Evolutionary conservation across 2,329 filamentous ascomycete genomes (phyloP), one percentile per base, ranked within the genome.

Genomic region (Penicillium nordicum): DNA sequence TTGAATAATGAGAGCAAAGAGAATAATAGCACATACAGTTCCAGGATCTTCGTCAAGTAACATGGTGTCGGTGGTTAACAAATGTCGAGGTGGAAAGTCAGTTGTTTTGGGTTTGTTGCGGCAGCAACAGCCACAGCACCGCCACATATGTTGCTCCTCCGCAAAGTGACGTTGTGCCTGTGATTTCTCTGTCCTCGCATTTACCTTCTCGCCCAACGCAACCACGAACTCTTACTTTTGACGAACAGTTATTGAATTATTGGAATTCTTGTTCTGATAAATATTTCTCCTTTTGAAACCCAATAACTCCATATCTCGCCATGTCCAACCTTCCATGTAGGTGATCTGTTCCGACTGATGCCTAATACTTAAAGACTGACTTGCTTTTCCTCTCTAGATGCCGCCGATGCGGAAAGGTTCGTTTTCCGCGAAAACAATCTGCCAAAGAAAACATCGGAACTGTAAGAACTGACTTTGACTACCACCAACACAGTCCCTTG

Each of bases 381-480:
- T 46, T 37, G 48, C 61, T 57, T 63, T 64, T 45, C 53, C 49
- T 43, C 49, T 50, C 27, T 78, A 97, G 94, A 97, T 82, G 94
- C 94, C 70, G 92, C 95, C 66, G 94, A 99, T 79, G 94, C 94
- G 69, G 94, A 99, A 81, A 96, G 89, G 90, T 93, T 70, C 64
- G 79, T 74, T 58, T 25, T 29, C 46, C 29, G 16, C n/a, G 32
- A 40, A 21, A 9, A 30, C 16, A 25, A 29, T 32, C n/a, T 34
- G 27, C 14, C 6, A n/a, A 46, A 11, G 18, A 12, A 46, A 23
- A 36, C 5, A 1, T 25, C 9, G 14, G 36, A 42, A 41, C 18
- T 12, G 25, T 18, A 30, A 37, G 36, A 59, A 53, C 59, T 63
- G 45, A 66, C 34, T 25, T 40, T 40, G 12, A 23, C 14, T 34